Base-by-base conservation (phyloP, 129 eudicot species). In the Centella asiatica region DNA sequence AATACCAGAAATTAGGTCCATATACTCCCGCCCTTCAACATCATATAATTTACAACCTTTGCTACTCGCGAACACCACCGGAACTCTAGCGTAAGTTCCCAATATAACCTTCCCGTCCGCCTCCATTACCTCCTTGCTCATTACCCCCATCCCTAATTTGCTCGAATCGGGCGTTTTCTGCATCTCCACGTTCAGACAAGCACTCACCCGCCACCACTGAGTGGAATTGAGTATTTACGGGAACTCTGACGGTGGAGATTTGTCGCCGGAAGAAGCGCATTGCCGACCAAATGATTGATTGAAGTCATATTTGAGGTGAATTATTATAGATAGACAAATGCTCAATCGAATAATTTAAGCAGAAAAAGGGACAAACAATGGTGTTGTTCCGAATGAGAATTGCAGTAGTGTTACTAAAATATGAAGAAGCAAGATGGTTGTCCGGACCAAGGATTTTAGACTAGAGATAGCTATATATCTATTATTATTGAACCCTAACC, bases 1-100 rank as follows among this genome's bases (percentile, higher is more conserved):
- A 58, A 87, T 86, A 9, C 97, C 97, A 13, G 97, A 84, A 0
- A 86, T 79, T 27, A 90, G 8, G 72, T 90, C 97, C 64, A 86
- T 69, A 81, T 84, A 90, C 57, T 86, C 94, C 17, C 70, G 70
- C 64, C 97, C 97, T 22, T 90, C 85, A 52, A 69, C 57, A 75
- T 86, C 97, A 52, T 68, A 87, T 60, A 90, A 58, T 51, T 69
- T 81, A 77, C 97, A 90, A 0, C 95, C 97, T 5, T 81, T 87
- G 45, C 97, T 95, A 77, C 86, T 88, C 0, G 76, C 40, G n/a
- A 90, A 51, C 64, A 90, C 97, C 5, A 84, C 39, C 3, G 90
- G 94, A 23, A 81, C 23, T 69, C 97, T 82, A 1, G 85, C 95
- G 39, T 90, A 90, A 0, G 95, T 86, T 2, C 94, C 94, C 42